Conservation (phyloP, 2,329 filamentous ascomycete genomes). For the Hawksworthiomyces lignivorus region DNA sequence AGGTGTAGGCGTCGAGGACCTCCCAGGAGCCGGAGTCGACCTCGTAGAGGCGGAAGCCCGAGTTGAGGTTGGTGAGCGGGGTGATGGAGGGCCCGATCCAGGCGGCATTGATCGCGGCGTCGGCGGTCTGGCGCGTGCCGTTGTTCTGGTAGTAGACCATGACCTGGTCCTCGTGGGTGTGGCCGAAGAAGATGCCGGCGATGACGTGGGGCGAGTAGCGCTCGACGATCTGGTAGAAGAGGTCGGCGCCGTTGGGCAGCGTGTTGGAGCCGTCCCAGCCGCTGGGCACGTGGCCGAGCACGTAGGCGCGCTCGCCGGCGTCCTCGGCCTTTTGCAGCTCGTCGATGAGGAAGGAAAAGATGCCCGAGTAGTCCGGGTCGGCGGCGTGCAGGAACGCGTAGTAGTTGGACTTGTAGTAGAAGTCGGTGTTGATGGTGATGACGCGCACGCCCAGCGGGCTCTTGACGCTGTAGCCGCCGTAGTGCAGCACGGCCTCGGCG, state of each 20-base stretch:
- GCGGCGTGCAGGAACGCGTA: slow-evolving; percentile 44
- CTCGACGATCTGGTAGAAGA: slow-evolving; percentile 42
- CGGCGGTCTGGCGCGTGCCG: slow-evolving; percentile 31
- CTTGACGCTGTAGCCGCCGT: slow-evolving; percentile 43
- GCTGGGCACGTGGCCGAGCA: slow-evolving; percentile 52
- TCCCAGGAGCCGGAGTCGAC: slow-evolving; percentile 50
- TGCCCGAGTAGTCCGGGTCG: slow-evolving; percentile 41
- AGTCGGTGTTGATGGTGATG: slow-evolving; percentile 53
- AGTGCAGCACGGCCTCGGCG: slow-evolving; percentile 33
- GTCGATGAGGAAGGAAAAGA: slow-evolving; percentile 45
- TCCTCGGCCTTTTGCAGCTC: slow-evolving; percentile 47
- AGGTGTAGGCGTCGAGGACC: slow-evolving; percentile 45
- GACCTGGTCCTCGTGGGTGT: slow-evolving; percentile 43
- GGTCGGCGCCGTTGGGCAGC: slow-evolving; percentile 35
- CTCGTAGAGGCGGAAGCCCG: slow-evolving; percentile 51
- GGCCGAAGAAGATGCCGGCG: slow-evolving; percentile 48
- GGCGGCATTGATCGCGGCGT: slow-evolving; percentile 47
- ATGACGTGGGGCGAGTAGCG: slow-evolving; percentile 46
- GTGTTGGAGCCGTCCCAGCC: slow-evolving; percentile 41
- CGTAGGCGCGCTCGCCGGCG: slow-evolving; percentile 44
- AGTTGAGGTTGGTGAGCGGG: slow-evolving; percentile 41
- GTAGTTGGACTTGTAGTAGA: slow-evolving; percentile 53
- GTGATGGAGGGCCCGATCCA: slow-evolving; percentile 42
- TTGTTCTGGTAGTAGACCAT: slow-evolving; percentile 45
- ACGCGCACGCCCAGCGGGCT: slow-evolving; percentile 41